Base-by-base conservation (phyloP, 139 green algal species). In the Microglena sp. region DNA sequence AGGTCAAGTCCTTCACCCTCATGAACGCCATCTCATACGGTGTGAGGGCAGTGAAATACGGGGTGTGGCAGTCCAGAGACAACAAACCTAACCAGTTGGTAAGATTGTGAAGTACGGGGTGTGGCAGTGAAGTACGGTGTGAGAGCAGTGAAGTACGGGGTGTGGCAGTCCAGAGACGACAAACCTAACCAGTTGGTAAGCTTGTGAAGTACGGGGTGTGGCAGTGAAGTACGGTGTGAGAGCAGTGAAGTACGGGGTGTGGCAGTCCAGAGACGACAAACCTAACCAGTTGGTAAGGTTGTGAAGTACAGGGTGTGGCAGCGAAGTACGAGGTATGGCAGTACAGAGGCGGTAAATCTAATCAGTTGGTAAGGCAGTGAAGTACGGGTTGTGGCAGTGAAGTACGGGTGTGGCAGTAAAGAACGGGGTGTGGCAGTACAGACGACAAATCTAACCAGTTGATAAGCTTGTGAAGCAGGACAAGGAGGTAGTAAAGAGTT, bases 1-100 rank as follows among this genome's bases (percentile, higher is more conserved):
- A 91, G 67, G 83, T 92, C 31, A 91, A 90, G 70, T 43, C 33
- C 27, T 71, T 77, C 45, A 69, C 86, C 57, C 57, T 82, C 35
- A 58, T 74, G 8, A 79, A 70, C 29, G 71, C n/a, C 18, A 24
- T 60, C n/a, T 33, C n/a, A 22, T 60, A 22, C 7, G 53, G n/a
- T 18, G 31, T 33, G 21, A 60, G 31, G 53, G 53, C 53, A 8
- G 53, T 60, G 8, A 60, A 60, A 18, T 60, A 60, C 53, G n/a
- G 31, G 24, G n/a, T 33, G 24, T 60, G 53, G 53, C 53, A n/a
- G n/a, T n/a, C n/a, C n/a, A n/a, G n/a, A n/a, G n/a, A n/a, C n/a
- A n/a, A n/a, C n/a, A n/a, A n/a, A n/a, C n/a, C n/a, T n/a, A n/a
- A n/a, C n/a, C n/a, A n/a, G n/a, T n/a, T n/a, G n/a, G n/a, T n/a